Conservation (phyloP, 495 filamentous ascomycete genomes). For the Arthonia radiata region DNA sequence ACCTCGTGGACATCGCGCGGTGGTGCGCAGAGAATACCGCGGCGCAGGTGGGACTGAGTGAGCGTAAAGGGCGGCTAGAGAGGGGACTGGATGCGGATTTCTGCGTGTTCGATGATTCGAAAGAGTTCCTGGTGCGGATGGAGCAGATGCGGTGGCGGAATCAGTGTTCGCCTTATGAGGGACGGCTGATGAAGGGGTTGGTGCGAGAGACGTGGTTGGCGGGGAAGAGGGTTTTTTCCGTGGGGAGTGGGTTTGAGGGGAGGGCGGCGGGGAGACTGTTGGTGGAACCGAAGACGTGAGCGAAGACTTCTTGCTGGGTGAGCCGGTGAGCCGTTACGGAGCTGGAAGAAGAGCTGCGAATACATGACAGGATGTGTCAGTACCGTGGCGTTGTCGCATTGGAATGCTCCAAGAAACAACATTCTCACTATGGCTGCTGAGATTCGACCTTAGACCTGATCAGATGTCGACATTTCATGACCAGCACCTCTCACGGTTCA, state of each 20-base stretch:
- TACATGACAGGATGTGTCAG: too few relatives aligned
- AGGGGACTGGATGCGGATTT: conserved; percentile 83
- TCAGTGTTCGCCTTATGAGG: conserved; percentile 83
- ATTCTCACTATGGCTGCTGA: too few relatives aligned
- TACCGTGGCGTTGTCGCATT: too few relatives aligned
- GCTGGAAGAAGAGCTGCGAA: too few relatives aligned
- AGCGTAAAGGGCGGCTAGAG: conserved; percentile 56
- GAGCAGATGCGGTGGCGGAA: conserved; percentile 73
- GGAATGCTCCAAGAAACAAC: too few relatives aligned
- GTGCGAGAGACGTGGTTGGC: conserved; percentile 81
- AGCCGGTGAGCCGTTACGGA: too few relatives aligned
- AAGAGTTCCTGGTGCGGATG: conserved; percentile 28
- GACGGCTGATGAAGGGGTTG: conserved; percentile 49
- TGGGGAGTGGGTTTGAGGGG: conserved; percentile 28
- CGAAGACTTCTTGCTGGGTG: too few relatives aligned
- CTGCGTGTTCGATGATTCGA: conserved; percentile 71
- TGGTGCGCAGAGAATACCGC: conserved; percentile 78
- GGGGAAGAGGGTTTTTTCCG: conserved; percentile 47
- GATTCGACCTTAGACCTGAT: too few relatives aligned
- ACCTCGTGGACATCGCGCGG: conserved; percentile 41
- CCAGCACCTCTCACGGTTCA: too few relatives aligned
- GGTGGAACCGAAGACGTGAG: conserved; percentile 29
- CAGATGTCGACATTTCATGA: too few relatives aligned
- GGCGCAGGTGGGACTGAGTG: conserved; percentile 66
- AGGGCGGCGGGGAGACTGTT: conserved; percentile 34